Conservation (phyloP, 129 eudicot genomes). For the Pulicaria dysenterica region DNA sequence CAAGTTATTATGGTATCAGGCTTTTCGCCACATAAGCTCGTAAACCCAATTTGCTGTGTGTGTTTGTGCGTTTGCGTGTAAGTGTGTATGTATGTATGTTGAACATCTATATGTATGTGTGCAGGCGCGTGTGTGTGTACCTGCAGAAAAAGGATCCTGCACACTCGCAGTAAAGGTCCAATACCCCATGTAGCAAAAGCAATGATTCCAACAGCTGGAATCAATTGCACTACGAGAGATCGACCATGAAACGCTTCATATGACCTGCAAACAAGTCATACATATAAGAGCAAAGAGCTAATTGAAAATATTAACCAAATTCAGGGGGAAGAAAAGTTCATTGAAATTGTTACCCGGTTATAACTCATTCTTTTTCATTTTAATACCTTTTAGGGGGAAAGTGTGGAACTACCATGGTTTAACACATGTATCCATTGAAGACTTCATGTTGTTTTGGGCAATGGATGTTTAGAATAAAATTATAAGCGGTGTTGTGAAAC, state of each 20-base stretch:
- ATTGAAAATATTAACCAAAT: conserved; percentile 11
- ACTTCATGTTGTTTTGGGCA: conserved; percentile 3
- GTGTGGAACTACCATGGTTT: background rate
- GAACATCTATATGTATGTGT: conserved; percentile 19
- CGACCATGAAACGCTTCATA: conserved; percentile 52
- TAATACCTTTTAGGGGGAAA: conserved; percentile 5
- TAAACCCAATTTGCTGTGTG: conserved; percentile 21
- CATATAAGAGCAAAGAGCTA: conserved; percentile 14
- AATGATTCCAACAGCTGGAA: conserved; percentile 73
- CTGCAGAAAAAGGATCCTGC: conserved; percentile 58
- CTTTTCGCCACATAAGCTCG: conserved; percentile 20
- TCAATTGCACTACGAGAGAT: conserved; percentile 53
- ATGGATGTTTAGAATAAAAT: background rate
- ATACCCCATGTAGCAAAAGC: conserved; percentile 82
- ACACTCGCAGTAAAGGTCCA: conserved; percentile 56
- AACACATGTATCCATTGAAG: background rate
- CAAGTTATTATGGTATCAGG: conserved; percentile 19
- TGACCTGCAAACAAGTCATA: conserved; percentile 45
- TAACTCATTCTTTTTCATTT: conserved; percentile 1
- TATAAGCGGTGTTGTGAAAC: too few species aligned
- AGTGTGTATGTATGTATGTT: conserved; percentile 4
- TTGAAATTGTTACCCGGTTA: conserved; percentile 1
- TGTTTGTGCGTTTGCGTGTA: background rate
- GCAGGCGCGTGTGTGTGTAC: conserved; percentile 23
- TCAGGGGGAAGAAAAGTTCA: background rate